Evolutionary conservation across 441 rosid species (phyloP).

Genomic region (Gossypium gossypioides): DNA sequence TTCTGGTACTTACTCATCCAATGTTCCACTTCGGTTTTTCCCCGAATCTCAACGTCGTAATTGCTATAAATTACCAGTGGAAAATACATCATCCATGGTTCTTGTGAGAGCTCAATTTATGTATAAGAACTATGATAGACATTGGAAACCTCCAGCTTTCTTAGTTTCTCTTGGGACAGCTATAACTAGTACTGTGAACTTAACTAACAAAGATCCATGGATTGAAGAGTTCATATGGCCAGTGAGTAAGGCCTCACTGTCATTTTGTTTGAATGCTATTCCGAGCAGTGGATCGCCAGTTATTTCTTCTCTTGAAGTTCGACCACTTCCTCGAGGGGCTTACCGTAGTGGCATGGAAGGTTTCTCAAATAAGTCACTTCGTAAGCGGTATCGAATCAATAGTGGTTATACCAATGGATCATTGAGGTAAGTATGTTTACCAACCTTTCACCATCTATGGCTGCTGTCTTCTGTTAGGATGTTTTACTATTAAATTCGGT

Average conservation of each 20-base stretch:
- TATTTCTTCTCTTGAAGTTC: conserved; percentile 65
- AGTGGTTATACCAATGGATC: conserved; percentile 58
- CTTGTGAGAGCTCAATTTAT: conserved; percentile 60
- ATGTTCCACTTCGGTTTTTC: conserved; percentile 49
- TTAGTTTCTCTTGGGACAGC: conserved; percentile 64
- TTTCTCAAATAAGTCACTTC: conserved; percentile 32
- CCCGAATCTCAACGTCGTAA: conserved; percentile 35
- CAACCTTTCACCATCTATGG: background rate
- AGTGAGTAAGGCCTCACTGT: conserved; percentile 32
- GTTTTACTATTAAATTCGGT: conserved; percentile 6
- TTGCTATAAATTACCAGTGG: conserved; percentile 55
- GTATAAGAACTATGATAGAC: conserved; percentile 66
- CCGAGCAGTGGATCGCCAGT: conserved; percentile 55
- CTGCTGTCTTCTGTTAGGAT: background rate
- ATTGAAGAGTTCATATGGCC: conserved; percentile 70
- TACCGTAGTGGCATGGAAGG: conserved; percentile 29
- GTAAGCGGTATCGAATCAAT: conserved; percentile 56
- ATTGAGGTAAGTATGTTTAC: conserved; percentile 32
- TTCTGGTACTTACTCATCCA: conserved; percentile 25
- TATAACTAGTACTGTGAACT: conserved; percentile 44
- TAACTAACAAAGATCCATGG: conserved; percentile 64
- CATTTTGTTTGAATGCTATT: conserved; percentile 46
- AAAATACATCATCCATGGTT: conserved; percentile 40
- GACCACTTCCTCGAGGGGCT: conserved; percentile 71
- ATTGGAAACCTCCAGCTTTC: conserved; percentile 55